These are phyloP conservation scores for Monilinia vaccinii-corymbosi DNA, from an alignment of 2,329 filamentous ascomycete genomes.

Conservation along the genomic window DNA sequence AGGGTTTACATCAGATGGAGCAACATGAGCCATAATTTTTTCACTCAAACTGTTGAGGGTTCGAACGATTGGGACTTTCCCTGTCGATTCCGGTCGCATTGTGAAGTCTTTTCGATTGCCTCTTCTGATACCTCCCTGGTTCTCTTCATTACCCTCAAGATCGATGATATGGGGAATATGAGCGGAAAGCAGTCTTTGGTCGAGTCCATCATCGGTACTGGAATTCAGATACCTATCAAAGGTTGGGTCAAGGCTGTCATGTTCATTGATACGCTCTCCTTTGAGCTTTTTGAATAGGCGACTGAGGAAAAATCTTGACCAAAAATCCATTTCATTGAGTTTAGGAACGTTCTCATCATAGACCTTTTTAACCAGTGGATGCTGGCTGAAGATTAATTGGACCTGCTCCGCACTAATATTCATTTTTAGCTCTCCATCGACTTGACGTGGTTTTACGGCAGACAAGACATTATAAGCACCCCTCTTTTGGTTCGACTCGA, in stretches of 20 bases:
- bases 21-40: constrained; percentile 84
- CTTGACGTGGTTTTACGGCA: constrained; percentile 71
- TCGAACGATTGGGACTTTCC: constrained; percentile 80
- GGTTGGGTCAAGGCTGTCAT: constrained; percentile 65
- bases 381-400: constrained; percentile 84
- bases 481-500: constrained; percentile 76
- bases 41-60: constrained; percentile 86
- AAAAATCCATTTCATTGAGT: constrained; percentile 72
- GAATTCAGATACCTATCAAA: constrained; percentile 79
- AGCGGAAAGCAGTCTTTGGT: constrained; percentile 47
- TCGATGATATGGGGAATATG: constrained; percentile 85
- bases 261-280: constrained; percentile 75
- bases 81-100: constrained; percentile 67
- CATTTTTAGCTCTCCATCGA: constrained; percentile 66
- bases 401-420: constrained; percentile 89
- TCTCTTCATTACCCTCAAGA: constrained; percentile 87
- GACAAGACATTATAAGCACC: constrained; percentile 93
- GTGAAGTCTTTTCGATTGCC: constrained; percentile 86
- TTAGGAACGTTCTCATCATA: constrained; percentile 91
- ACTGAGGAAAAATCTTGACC: constrained; percentile 90
- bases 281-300: constrained; percentile 83
- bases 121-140: constrained; percentile 70
- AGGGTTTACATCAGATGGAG: constrained; percentile 64
- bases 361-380: constrained; percentile 79
- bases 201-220: constrained; percentile 50